These are phyloP conservation scores for Fusarium nisikadoi DNA, from an alignment of 2,329 filamentous ascomycete species.

Conservation along the genomic window DNA sequence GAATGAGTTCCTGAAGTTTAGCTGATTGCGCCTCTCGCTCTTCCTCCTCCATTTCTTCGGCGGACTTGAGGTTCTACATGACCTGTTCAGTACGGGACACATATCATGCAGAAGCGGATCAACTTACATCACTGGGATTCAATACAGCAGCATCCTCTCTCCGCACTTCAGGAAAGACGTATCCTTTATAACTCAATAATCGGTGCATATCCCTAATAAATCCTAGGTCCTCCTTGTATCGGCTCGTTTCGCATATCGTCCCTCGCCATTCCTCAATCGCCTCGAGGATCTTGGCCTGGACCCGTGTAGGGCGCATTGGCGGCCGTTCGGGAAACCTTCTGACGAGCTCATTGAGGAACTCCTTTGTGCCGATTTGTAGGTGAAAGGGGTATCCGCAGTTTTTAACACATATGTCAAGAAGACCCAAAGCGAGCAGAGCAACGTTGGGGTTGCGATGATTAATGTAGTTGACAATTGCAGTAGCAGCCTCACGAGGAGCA, in stretches of 20 bases:
- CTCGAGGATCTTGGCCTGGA: slow-evolving; percentile 93
- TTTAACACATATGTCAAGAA: slow-evolving; percentile 99
- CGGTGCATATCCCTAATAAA: slow-evolving; percentile 99
- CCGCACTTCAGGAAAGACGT: slow-evolving; percentile 91
- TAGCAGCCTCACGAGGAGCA: slow-evolving; percentile 92
- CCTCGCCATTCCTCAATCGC: slow-evolving; percentile 98
- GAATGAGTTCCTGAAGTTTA: slow-evolving; percentile 97
- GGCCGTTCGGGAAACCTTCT: slow-evolving; percentile 94
- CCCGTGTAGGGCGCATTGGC: slow-evolving; percentile 83
- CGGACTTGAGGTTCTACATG: slow-evolving; percentile 86
- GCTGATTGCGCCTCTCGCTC: slow-evolving; percentile 94
- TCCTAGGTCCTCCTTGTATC: slow-evolving; percentile 96
- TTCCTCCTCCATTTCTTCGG: slow-evolving; percentile 98
- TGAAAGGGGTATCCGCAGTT: slow-evolving; percentile 99
- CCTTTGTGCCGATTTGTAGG: slow-evolving; percentile 97
- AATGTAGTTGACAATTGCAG: slow-evolving; percentile 91
- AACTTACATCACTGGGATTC: slow-evolving; percentile 92
- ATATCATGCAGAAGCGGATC: background rate
- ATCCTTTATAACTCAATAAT: slow-evolving; percentile 94
- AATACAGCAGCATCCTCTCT: slow-evolving; percentile 95
- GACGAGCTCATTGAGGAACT: slow-evolving; percentile 98
- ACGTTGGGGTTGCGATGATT: slow-evolving; percentile 98
- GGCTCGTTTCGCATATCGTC: slow-evolving; percentile 97
- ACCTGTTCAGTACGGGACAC: slow-evolving; percentile 54
- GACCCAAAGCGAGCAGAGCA: slow-evolving; percentile 85